These are phyloP conservation scores for Hypoxylon fragiforme DNA, from an alignment of 495 filamentous ascomycete genomes.

Conservation along the genomic window DNA sequence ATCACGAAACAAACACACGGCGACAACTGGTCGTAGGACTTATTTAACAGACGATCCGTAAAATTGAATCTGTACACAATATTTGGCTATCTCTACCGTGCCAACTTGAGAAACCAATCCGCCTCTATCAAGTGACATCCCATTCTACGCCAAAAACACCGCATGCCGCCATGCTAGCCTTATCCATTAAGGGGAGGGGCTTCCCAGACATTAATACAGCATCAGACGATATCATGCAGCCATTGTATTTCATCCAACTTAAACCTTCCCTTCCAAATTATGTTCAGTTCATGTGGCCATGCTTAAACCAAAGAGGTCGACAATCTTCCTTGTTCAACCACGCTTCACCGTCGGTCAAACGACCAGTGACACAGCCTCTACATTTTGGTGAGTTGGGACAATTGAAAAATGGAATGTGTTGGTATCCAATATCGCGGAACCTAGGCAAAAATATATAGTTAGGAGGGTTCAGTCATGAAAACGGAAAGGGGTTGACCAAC, in stretches of 20 bases:
- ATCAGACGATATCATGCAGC: conserved; percentile 26
- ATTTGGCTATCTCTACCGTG: conserved; percentile 12
- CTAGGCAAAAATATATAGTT: conserved; percentile 56
- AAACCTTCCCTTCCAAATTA: conserved; percentile 1
- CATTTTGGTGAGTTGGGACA: conserved; percentile 97
- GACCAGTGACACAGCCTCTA: conserved; percentile 79
- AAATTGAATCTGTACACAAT: conserved; percentile 11
- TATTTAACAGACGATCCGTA: conserved; percentile 10
- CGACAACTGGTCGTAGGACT: conserved; percentile 7
- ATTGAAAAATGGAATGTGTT: conserved; percentile 98
- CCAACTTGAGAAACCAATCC: conserved; percentile 20
- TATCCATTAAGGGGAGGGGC: conserved; percentile 28
- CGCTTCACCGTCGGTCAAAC: conserved; percentile 83
- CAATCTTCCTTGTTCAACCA: conserved; percentile 92
- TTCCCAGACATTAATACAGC: conserved; percentile 32
- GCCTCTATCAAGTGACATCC: conserved; percentile 29
- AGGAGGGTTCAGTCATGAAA: conserved; percentile 17
- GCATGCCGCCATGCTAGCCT: conserved; percentile 29
- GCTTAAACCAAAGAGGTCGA: conserved; percentile 95
- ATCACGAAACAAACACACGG: neutral
- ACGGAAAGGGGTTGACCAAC: conserved; percentile 54
- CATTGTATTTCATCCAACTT: conserved; percentile 20
- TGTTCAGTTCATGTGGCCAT: conserved; percentile 74
- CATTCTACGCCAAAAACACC: conserved; percentile 33
- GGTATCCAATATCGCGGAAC: conserved; percentile 99